Evolutionary conservation across 768 basidiomycete genomes (phyloP), one percentile per base, ranked within the genome.

Genomic region (Tylopilus plumbeoviolaceoides): DNA sequence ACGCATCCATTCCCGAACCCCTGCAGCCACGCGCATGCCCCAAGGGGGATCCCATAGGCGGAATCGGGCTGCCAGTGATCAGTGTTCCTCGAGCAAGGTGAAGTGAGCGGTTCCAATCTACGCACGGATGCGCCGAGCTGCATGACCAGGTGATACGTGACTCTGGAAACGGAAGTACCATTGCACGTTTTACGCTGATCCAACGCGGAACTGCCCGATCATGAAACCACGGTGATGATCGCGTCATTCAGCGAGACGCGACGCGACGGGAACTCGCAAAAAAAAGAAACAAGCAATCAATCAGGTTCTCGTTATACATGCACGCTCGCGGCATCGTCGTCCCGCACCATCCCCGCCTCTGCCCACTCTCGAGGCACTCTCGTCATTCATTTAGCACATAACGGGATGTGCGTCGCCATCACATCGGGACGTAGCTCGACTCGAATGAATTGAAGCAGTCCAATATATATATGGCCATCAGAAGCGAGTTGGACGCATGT

Each of bases 201-300:
- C 7, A 51, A 53, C 51, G 35, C 41, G 57, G 61, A 58, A 61
- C 48, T 36, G 54, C 43, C 51, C 23, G 47, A 40, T 18, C 10
- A 48, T 47, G 61, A 64, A 53, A 61, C 59, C 52, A 41, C 65
- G 66, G 66, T 48, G 56, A 66, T 66, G 59, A 68, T 61, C 50
- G 44, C 21, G 41, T 25, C 25, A 42, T 7, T 42, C 10, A 17
- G 7, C 17, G 36, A 36, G 36, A n/a, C 15, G 33, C 12, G 11
- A 35, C 23, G 5, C 23, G 23, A 4, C 23, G 23, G 23, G 23
- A 5, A 23, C 23, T 23, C 23, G 5, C 23, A 23, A 23, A 23
- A 23, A 5, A 23, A 3, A 23, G 23, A 23, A 23, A n/a, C n/a
- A n/a, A n/a, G n/a, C n/a, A n/a, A n/a, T n/a, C n/a, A n/a, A n/a